These are phyloP conservation scores for Ramaria rubella DNA, from an alignment of 768 basidiomycete genomes.

Conservation along the genomic window DNA sequence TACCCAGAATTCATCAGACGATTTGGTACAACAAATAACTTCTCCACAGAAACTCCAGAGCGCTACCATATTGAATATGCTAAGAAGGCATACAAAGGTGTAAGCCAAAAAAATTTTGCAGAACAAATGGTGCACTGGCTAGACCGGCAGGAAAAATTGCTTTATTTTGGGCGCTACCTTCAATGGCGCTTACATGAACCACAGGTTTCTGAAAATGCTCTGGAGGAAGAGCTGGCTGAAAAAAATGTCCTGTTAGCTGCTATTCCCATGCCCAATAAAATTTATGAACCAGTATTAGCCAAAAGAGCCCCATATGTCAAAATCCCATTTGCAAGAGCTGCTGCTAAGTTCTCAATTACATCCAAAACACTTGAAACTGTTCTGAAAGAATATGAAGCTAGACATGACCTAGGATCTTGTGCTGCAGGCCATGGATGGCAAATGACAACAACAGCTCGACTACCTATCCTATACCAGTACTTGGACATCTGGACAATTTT, in stretches of 20 bases:
- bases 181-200: conserved; percentile 17
- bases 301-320: neutral
- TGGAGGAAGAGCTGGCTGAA: neutral
- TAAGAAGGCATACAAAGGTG: conserved; percentile 21
- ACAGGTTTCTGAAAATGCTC: neutral
- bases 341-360: too few species aligned
- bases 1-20: conserved; percentile 26
- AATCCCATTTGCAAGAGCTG: neutral
- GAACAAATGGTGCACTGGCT: conserved; percentile 4
- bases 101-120: conserved; percentile 23
- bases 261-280: neutral
- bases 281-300: neutral
- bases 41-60: conserved; percentile 35
- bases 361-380: neutral
- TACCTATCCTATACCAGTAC: neutral
- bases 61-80: conserved; percentile 28
- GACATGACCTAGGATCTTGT: neutral
- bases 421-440: neutral
- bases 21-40: conserved; percentile 34
- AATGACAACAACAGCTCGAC: neutral
- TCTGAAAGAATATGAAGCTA: neutral
- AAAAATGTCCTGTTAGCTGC: neutral
- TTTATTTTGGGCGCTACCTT: conserved; percentile 10
- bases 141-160: neutral
- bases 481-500: neutral